These are phyloP conservation scores for Colletotrichum musicola DNA, from an alignment of 2,329 filamentous ascomycete genomes.

Conservation along the genomic window DNA sequence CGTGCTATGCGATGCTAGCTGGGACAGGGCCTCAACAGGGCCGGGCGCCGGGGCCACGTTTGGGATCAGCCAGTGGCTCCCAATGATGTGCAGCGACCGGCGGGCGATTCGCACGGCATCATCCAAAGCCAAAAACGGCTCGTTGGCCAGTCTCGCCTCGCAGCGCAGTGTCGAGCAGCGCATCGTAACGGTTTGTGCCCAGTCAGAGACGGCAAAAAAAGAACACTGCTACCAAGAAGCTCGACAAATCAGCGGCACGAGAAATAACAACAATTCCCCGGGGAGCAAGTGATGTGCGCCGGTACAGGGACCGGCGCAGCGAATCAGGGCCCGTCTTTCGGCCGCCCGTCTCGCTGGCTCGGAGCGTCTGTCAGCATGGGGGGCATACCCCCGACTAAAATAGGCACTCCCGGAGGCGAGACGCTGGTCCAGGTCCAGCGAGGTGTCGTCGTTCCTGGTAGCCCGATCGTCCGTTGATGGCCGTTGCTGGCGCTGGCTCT, in stretches of 20 bases:
- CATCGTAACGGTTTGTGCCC: neutral
- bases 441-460: neutral
- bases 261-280: constrained; percentile 15
- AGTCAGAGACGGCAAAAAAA: constrained; percentile 25
- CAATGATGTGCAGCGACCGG: constrained; percentile 38
- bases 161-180: constrained; percentile 2
- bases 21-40: constrained; percentile 21
- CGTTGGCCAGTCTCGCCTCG: constrained; percentile 21
- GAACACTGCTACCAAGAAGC: neutral
- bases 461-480: no score
- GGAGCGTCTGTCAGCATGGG: constrained; percentile 18
- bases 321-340: constrained; percentile 21
- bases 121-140: constrained; percentile 32
- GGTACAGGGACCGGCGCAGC: constrained; percentile 25
- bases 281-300: constrained; percentile 8
- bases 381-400: constrained; percentile 20
- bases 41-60: constrained; percentile 34
- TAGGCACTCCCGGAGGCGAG: constrained; percentile 25
- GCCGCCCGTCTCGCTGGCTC: constrained; percentile 17
- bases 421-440: constrained; percentile 16
- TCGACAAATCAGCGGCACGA: constrained; percentile 27
- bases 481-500: neutral
- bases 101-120: constrained; percentile 39
- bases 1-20: constrained; percentile 29
- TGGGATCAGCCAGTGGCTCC: constrained; percentile 32